Evolutionary conservation across 2,329 filamentous ascomycete species (phyloP).

Genomic region (Cladobotryum protrusum): DNA sequence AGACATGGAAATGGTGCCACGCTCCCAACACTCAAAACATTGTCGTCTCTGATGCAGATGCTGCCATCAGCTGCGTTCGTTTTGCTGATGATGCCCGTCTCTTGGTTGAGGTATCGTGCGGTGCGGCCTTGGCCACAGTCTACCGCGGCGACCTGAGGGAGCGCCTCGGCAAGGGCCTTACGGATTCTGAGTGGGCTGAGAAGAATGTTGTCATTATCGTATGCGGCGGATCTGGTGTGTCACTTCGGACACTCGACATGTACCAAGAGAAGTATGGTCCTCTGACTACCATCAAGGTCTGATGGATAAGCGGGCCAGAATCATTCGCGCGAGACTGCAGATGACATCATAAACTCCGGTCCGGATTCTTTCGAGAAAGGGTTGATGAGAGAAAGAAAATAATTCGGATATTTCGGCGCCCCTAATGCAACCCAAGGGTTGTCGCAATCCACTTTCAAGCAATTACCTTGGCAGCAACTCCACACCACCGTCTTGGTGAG

Average conservation of each 20-base stretch:
- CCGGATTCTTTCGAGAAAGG: background rate
- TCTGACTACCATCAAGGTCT: conserved; percentile 27
- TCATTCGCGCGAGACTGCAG: no score
- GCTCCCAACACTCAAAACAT: conserved; percentile 32
- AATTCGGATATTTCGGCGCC: no score
- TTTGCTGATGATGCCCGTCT: conserved; percentile 78
- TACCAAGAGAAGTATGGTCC: conserved; percentile 46
- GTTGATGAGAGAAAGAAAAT: no score
- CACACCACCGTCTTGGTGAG: no score
- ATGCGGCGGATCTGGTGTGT: conserved; percentile 71
- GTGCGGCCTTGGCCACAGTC: conserved; percentile 66
- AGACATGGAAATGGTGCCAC: conserved; percentile 59
- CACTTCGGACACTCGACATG: conserved; percentile 51
- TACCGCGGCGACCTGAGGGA: conserved; percentile 59
- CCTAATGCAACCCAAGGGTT: no score
- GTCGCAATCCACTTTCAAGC: no score
- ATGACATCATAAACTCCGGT: no score
- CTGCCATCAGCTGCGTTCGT: conserved; percentile 67
- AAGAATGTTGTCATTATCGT: conserved; percentile 78
- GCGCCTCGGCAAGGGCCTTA: conserved; percentile 47
- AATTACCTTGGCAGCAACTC: no score
- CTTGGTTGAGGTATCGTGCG: conserved; percentile 79
- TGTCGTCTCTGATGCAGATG: conserved; percentile 52
- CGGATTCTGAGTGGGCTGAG: conserved; percentile 52
- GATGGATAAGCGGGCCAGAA: no score